Base-by-base conservation (phyloP, 495 filamentous ascomycete species). In the Trichoderma gamsii region DNA sequence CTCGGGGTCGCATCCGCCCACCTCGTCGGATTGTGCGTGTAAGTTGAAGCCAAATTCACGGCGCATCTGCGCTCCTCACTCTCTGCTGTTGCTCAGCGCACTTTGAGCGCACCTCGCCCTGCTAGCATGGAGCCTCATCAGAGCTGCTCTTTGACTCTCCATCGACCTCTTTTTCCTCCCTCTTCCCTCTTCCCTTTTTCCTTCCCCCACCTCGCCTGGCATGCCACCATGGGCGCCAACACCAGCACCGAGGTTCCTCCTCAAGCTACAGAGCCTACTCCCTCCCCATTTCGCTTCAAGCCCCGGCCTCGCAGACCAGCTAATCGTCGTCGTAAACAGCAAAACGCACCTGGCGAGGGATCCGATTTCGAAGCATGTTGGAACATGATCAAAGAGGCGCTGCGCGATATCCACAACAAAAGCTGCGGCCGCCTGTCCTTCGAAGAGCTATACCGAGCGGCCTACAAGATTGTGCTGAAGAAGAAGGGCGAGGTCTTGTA, bases 401-500 rank as follows among this genome's bases (percentile, higher is more conserved):
- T 98, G 29, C 81, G 76, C 65, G 90, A 96, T 73, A 98, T 99
- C 49, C 92, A 98, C 77, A 92, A 85, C 21, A 94, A 96, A 76
- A 93, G 97, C 76, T 92, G 92, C 66, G 96, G 93, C 13, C 78
- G 83, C 4, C 84, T 99, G 4, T 97, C 94, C 1, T 99, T 97
- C 79, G 96, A 99, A 78, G 89, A 94, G 69, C 86, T 98, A 0
- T 99, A 99, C 78, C 91, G 96, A 46, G 91, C 90, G 64, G 91
- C 91, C n/a, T 99, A 99, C 77, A 91, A 91, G 76, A 89, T 98
- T n/a, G 93, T 97, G 0, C 78, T 97, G 65, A 89, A 89, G 76
- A 92, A 90, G 79, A 87, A 91, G 70, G 94, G 93, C n/a, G 84
- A 90, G 9, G 80, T 84, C n/a, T 85, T 99, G 0, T 97, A 97